A percentile compares a stretch with the other conserved stretches of the same genome.
These are phyloP conservation scores for Elongisporangium prolatum DNA, from an alignment of 352 stramenopile genomes.

Conservation along the genomic window DNA sequence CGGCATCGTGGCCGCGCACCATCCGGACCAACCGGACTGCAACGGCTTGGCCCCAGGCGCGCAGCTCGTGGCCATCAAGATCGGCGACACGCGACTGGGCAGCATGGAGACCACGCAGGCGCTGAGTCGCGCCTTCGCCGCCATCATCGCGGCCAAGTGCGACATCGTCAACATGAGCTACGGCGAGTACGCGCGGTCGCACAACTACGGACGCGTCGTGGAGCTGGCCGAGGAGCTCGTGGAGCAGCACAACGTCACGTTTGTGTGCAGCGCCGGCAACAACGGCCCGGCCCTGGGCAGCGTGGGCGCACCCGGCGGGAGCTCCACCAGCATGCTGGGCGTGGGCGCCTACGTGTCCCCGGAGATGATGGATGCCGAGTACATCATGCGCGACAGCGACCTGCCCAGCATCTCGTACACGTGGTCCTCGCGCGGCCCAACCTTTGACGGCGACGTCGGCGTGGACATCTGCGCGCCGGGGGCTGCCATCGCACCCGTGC, in stretches of 20 bases:
- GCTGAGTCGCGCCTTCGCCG: slow-evolving; percentile 88
- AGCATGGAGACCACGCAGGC: slow-evolving; percentile 93
- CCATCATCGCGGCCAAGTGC: slow-evolving; percentile 82
- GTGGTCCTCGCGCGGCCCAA: slow-evolving; percentile 91
- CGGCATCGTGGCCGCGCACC: slow-evolving; percentile 91
- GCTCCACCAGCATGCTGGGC: slow-evolving; percentile 83
- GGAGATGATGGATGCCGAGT: slow-evolving; percentile 92
- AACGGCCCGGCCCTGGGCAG: slow-evolving; percentile 94
- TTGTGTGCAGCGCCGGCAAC: slow-evolving; percentile 94
- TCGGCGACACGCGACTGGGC: slow-evolving; percentile 91
- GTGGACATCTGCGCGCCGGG: slow-evolving; percentile 93
- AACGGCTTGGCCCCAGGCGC: slow-evolving; percentile 93
- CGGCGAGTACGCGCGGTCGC: slow-evolving; percentile 89
- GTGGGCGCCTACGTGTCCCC: slow-evolving; percentile 95
- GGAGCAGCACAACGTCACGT: slow-evolving; percentile 90
- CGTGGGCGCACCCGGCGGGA: slow-evolving; percentile 90
- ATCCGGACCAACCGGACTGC: slow-evolving; percentile 79
- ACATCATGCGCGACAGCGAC: slow-evolving; percentile 81
- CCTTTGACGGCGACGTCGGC: slow-evolving; percentile 88
- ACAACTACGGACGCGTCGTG: slow-evolving; percentile 87
- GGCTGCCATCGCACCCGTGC: slow-evolving; percentile 92
- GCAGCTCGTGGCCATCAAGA: slow-evolving; percentile 93
- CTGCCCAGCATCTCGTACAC: slow-evolving; percentile 80
- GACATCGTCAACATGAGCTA: slow-evolving; percentile 98
- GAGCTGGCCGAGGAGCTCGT: slow-evolving; percentile 90